Conservation (phyloP, 1,284 basidiomycete species). For the Fomitopsis schrenkii region DNA sequence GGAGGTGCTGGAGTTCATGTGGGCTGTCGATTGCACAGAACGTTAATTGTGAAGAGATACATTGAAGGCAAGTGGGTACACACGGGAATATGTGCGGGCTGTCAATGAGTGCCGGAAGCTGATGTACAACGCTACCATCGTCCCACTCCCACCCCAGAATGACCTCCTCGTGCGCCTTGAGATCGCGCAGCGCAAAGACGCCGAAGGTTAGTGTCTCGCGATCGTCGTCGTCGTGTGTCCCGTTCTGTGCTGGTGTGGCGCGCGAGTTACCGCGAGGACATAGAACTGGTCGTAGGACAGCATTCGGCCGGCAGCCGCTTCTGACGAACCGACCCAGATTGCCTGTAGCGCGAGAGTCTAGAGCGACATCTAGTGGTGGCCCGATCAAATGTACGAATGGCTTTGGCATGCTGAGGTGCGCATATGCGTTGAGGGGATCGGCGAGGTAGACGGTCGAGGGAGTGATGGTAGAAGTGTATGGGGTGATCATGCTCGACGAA, state of each 20-base stretch:
- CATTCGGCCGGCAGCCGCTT: slow-evolving; percentile 88
- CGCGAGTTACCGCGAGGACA: slow-evolving; percentile 35
- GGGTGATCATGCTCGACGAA: slow-evolving; percentile 46
- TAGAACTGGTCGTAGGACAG: slow-evolving; percentile 77
- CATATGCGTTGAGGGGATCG: slow-evolving; percentile 68
- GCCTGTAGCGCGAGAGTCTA: slow-evolving; percentile 84
- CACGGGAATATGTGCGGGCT: slow-evolving; percentile 53
- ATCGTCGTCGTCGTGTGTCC: slow-evolving; percentile 11
- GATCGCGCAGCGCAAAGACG: slow-evolving; percentile 77
- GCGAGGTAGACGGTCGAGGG: slow-evolving; percentile 59
- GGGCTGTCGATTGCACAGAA: slow-evolving; percentile 33
- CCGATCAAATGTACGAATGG: slow-evolving; percentile 81
- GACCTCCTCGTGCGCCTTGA: slow-evolving; percentile 83
- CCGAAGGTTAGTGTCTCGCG: slow-evolving; percentile 66
- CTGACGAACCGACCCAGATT: slow-evolving; percentile 74
- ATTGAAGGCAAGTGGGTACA: slow-evolving; percentile 27
- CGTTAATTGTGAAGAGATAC: slow-evolving; percentile 19
- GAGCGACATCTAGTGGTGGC: slow-evolving; percentile 74
- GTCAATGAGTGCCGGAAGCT: slow-evolving; percentile 68
- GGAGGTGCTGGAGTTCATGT: slow-evolving; percentile 49
- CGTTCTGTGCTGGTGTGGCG: neutral
- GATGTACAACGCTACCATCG: slow-evolving; percentile 85
- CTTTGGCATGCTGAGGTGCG: slow-evolving; percentile 68
- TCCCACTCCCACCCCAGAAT: slow-evolving; percentile 97
- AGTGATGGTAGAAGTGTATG: slow-evolving; percentile 54